Evolutionary conservation across 2,329 filamentous ascomycete species (phyloP), one percentile per base, ranked within the genome.

Genomic region (Fusarium continuum): DNA sequence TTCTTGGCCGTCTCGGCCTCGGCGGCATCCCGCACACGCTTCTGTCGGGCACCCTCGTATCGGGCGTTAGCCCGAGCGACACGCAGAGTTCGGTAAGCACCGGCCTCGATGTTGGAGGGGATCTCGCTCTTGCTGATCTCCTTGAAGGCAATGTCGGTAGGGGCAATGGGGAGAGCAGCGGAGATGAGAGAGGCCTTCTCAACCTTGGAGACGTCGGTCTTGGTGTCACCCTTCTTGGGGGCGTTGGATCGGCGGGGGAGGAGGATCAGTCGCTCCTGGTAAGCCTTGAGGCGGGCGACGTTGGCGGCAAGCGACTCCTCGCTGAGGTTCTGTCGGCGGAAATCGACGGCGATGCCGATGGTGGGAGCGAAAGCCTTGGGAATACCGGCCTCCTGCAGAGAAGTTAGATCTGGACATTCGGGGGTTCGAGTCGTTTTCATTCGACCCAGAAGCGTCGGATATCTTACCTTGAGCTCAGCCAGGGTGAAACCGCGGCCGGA

Each of bases 401-500:
- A 66, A 63, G 76, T 79, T 70, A 79, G 78, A 74, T 54, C 8
- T 47, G 41, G 31, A 36, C 43, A 28, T 16, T 47, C 40, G 25
- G n/a, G 20, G 40, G 31, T 23, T 59, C 35, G 25, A 22, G 16
- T 44, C 26, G 26, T 31, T 14, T 39, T 25, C 7, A 16, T 28
- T 41, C 36, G 35, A 40, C 31, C 36, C 26, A 50, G 39, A 56
- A 13, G n/a, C 35, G 34, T 22, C n/a, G n/a, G 48, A 29, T 40
- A 54, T 72, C 80, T 70, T 91, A 97, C 94, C 93, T 99, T 99
- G 80, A 99, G 87, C 88, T 99, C 95, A 84, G 89, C 86, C 73
- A 98, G 86, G 75, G 94, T 92, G 91, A 99, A 99, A 80, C 95
- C 95, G 86, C 95, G 93, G 82, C 95, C 95, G 78, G 92, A 88